phyloP scores from a whole-genome alignment of 192 early-diverging fungal species.

The Podila verticillata region DNA sequence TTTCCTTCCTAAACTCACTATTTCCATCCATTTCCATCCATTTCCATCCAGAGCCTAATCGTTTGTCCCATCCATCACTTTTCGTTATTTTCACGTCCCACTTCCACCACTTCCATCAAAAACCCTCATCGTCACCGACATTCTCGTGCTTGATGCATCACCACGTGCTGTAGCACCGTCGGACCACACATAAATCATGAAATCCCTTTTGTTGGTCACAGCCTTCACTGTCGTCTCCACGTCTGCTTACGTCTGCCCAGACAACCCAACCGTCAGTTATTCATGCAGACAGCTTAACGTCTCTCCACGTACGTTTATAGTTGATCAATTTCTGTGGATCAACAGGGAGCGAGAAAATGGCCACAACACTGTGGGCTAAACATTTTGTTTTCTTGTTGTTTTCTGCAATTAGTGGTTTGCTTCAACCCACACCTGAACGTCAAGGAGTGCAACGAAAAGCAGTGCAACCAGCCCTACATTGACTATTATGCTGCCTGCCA shows the following conservation, averaged over 20 bases:
- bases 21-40: too few relatives aligned
- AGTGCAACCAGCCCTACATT: conserved; percentile 32
- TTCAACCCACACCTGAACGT: conserved; percentile 16
- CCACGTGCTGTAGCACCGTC: neutral
- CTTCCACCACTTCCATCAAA: too few relatives aligned
- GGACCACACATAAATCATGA: neutral
- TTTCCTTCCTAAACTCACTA: too few relatives aligned
- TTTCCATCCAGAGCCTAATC: too few relatives aligned
- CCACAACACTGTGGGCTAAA: too few relatives aligned
- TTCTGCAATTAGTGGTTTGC: conserved; percentile 16
- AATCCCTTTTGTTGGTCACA: neutral
- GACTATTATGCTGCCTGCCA: conserved; percentile 31
- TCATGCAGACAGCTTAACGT: conserved; percentile 26
- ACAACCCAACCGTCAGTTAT: neutral
- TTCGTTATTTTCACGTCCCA: too few relatives aligned
- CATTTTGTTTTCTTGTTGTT: neutral
- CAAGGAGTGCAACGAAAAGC: conserved; percentile 26
- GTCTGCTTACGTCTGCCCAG: conserved; percentile 20
- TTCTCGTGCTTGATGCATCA: too few relatives aligned
- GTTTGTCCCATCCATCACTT: too few relatives aligned
- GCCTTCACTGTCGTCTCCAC: neutral
- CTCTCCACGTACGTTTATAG: conserved; percentile 18
- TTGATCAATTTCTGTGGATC: too few relatives aligned
- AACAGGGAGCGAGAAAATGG: too few relatives aligned
- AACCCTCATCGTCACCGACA: too few relatives aligned